Base-by-base conservation (phyloP, 371 early-diverging fungal genomes). In the Parasitella parasitica region DNA sequence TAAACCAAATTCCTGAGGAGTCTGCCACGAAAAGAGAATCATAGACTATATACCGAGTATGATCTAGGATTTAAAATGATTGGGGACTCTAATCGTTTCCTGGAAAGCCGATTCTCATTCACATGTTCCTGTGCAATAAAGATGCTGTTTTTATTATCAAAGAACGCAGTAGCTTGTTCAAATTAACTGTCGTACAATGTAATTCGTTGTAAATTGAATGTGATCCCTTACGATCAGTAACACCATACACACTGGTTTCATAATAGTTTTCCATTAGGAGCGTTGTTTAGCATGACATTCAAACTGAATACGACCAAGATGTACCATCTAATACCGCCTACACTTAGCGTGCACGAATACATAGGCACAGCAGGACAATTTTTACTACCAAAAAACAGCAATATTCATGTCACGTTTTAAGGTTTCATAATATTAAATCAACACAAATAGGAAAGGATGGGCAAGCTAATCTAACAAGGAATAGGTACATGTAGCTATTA, bases 81-180 rank as follows among this genome's bases (percentile, higher is more conserved):
- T 49, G 49, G 49, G 49, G 49, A 27, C 27, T 49, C 27, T 27
- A 5, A 24, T 24, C 9, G 11, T 13, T 6, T 26, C 15, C 28
- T 27, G 12, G 12, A 49, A 49, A 49, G 49, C 27, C 49, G 13
- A 27, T 27, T 11, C 28, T 27, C 26, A 49, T 27, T 49, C 49
- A 49, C 49, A 49, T 49, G 49, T 49, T 49, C 27, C 49, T 49
- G 49, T 49, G 49, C 27, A 49, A 49, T 49, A 13, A 49, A 27
- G 49, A 27, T 27, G 24, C 27, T 27, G 15, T 43, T 6, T n/a
- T 43, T 13, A 27, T 27, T 27, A 27, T 49, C 27, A 49, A n/a
- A n/a, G n/a, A n/a, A 15, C 27, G 24, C 49, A 49, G 24, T 49
- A 49, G 20, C 27, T 26, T n/a, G n/a, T n/a, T n/a, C n/a, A n/a